Percentiles rank a stretch among this genome's conserved stretches.
phyloP scores from a whole-genome alignment of 345 rosid genomes.

The Carallia pectinifolia region DNA sequence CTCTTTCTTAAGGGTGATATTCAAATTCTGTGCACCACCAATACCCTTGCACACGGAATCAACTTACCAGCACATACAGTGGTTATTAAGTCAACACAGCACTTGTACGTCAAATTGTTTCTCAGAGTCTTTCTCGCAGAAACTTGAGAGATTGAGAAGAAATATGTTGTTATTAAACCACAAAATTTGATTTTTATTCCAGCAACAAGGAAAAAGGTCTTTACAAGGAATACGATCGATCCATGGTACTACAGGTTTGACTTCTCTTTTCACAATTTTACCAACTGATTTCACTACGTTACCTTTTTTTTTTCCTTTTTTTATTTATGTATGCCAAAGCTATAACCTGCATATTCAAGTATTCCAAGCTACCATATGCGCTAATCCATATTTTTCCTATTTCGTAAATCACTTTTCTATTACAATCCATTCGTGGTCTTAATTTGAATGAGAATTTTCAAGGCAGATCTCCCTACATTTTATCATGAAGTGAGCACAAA shows the following conservation, averaged over 20 bases:
- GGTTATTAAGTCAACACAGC: constrained; percentile 85
- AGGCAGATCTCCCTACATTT: too few relatives aligned
- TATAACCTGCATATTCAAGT: not conserved
- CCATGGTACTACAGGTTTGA: constrained; percentile 79
- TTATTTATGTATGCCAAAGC: not conserved
- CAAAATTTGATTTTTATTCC: constrained; percentile 25
- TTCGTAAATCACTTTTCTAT: too few relatives aligned
- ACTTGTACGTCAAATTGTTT: constrained; percentile 56
- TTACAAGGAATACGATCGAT: constrained; percentile 89
- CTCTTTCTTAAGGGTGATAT: constrained; percentile 91
- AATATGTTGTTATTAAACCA: constrained; percentile 17
- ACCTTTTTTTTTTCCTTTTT: too few relatives aligned
- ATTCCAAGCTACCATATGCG: too few relatives aligned
- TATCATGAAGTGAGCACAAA: too few relatives aligned
- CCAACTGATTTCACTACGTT: not conserved
- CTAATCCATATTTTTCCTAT: too few relatives aligned
- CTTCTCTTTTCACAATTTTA: not conserved
- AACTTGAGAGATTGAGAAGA: constrained; percentile 4
- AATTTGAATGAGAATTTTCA: too few relatives aligned
- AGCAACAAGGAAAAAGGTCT: constrained; percentile 96
- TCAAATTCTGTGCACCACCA: constrained; percentile 89
- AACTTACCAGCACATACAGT: constrained; percentile 98
- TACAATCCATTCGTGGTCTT: too few relatives aligned
- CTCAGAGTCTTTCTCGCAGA: not conserved
- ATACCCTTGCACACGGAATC: constrained; percentile 98